These are phyloP conservation scores for Achlya hypogyna DNA, from an alignment of 352 stramenopile species.

Conservation along the genomic window DNA sequence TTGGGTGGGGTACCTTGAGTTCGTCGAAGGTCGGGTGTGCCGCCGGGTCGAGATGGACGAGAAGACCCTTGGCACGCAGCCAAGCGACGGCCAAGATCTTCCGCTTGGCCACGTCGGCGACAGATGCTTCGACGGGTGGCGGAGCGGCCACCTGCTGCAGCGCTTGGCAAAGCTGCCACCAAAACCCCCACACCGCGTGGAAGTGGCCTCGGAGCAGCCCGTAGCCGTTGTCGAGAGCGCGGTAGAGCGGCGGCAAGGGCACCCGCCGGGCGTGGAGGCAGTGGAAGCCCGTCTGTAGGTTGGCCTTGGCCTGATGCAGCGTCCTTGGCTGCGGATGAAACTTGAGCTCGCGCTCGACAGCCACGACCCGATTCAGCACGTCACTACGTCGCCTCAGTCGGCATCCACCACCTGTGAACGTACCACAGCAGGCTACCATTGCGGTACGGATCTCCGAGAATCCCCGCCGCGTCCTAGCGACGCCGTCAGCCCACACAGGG, in stretches of 20 bases:
- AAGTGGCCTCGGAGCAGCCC: neutral
- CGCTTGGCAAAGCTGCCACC: neutral
- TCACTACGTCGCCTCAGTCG: neutral
- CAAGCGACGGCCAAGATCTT: neutral
- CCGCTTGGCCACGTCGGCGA: neutral
- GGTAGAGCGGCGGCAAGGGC: neutral
- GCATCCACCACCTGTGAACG: neutral
- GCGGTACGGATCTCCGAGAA: constrained; percentile 3
- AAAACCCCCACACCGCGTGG: neutral
- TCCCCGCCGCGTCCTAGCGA: too few relatives aligned
- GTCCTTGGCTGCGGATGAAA: neutral
- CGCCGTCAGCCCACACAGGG: neutral
- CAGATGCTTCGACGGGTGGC: neutral
- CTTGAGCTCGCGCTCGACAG: neutral
- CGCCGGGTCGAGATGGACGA: neutral
- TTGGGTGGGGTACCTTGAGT: constrained; percentile 5
- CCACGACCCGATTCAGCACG: neutral
- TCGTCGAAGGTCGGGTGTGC: constrained; percentile 1
- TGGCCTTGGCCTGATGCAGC: constrained; percentile 8
- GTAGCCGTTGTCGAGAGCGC: neutral
- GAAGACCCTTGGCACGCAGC: neutral
- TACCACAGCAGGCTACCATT: constrained; percentile 7
- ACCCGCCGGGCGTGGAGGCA: neutral
- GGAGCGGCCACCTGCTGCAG: neutral
- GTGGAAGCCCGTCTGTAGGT: neutral